Base-by-base conservation (phyloP, 345 rosid genomes). In the Gossypium anomalum region DNA sequence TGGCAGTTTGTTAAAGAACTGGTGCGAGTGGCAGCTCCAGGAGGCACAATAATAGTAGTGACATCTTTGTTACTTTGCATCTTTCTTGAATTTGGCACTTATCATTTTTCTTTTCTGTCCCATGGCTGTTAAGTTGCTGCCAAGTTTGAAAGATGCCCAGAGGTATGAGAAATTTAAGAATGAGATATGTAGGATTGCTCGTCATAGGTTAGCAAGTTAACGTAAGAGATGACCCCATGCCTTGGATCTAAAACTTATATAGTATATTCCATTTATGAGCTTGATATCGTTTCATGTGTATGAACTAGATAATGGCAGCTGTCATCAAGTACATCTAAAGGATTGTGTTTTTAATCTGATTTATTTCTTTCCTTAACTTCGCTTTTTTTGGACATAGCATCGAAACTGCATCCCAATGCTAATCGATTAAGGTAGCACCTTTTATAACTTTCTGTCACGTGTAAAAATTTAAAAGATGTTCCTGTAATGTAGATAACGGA, bases 21-120 rank as follows among this genome's bases (percentile, higher is more conserved):
- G 81, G 90, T 60, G 49, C 85, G 98, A 58, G 98, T 94, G n/a
- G 97, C 90, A 9, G 97, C 97, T 27, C 97, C 97, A 3, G 98
- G 93, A 15, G 94, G 83, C 62, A 83, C 77, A 17, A 88, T 94
- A 43, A 90, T 94, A 67, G 84, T 94, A 62, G 97, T 94, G 43
- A 94, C 98, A 73, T 90, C n/a, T n/a, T n/a, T n/a, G n/a, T n/a
- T n/a, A n/a, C n/a, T n/a, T n/a, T n/a, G n/a, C n/a, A n/a, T n/a
- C n/a, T n/a, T n/a, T n/a, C n/a, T n/a, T n/a, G n/a, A n/a, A n/a
- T n/a, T n/a, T n/a, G n/a, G n/a, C n/a, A n/a, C n/a, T n/a, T n/a
- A n/a, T n/a, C n/a, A n/a, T n/a, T n/a, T n/a, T n/a, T n/a, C n/a
- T n/a, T n/a, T n/a, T n/a, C n/a, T n/a, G n/a, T n/a, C n/a, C n/a